Evolutionary conservation across 2,329 filamentous ascomycete species (phyloP).

Genomic region (Phialophora verrucosa): DNA sequence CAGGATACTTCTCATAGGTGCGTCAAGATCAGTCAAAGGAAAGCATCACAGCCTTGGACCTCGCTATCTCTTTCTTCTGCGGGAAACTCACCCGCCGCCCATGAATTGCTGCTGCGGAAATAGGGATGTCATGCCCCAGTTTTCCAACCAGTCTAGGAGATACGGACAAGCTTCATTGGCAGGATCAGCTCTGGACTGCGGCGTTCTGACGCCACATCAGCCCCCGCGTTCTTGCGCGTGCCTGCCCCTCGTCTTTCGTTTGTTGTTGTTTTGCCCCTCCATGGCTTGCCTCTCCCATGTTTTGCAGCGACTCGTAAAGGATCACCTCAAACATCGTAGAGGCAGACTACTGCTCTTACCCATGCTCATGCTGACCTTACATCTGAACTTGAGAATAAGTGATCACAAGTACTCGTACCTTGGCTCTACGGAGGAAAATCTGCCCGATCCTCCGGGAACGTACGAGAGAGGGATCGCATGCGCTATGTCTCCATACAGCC

Average conservation of each 20-base stretch:
- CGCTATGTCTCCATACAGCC: slow-evolving; percentile 8
- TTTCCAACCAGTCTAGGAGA: neutral
- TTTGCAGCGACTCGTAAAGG: no score
- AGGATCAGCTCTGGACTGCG: neutral
- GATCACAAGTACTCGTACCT: neutral
- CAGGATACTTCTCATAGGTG: no score
- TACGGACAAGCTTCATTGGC: slow-evolving; percentile 7
- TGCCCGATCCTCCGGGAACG: neutral
- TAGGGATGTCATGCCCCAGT: neutral
- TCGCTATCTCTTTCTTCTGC: slow-evolving; percentile 2
- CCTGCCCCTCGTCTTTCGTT: slow-evolving; percentile 2
- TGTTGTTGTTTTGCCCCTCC: slow-evolving; percentile 3
- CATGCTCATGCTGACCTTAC: neutral
- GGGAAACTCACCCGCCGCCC: neutral
- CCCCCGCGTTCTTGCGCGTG: neutral
- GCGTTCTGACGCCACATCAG: slow-evolving; percentile 2
- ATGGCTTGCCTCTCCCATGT: neutral
- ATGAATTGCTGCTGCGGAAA: neutral
- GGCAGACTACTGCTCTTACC: neutral
- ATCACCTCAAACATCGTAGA: neutral
- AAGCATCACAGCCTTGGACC: neutral
- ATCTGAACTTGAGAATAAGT: neutral
- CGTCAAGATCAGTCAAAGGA: neutral
- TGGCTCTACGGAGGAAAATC: slow-evolving; percentile 5
- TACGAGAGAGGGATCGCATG: neutral